A percentile compares a stretch with the other conserved stretches of the same genome.
phyloP scores from a whole-genome alignment of 2,329 filamentous ascomycete species.

The Thermomyces lanuginosus region DNA sequence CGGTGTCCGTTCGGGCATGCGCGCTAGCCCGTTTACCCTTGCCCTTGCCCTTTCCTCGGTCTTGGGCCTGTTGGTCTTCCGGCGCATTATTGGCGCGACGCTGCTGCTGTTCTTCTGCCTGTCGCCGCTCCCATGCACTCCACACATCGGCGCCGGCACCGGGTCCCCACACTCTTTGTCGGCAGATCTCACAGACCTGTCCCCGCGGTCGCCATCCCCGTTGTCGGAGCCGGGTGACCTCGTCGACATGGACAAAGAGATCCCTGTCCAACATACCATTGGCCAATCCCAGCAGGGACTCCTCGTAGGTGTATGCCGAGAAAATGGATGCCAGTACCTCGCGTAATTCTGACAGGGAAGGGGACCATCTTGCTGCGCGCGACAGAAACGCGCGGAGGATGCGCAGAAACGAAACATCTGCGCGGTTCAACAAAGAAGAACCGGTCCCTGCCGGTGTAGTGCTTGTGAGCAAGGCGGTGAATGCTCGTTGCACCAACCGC shows the following conservation, averaged over 20 bases:
- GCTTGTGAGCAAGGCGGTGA: slow-evolving; percentile 67
- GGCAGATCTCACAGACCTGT: slow-evolving; percentile 77
- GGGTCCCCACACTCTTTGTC: slow-evolving; percentile 71
- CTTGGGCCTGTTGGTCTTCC: slow-evolving; percentile 13
- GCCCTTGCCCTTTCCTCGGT: slow-evolving; percentile 12
- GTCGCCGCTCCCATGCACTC: slow-evolving; percentile 59
- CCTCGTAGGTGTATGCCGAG: slow-evolving; percentile 87
- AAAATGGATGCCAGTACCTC: slow-evolving; percentile 79
- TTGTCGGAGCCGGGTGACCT: slow-evolving; percentile 58
- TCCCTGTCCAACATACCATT: slow-evolving; percentile 78
- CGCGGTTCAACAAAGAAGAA: slow-evolving; percentile 16
- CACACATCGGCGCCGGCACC: slow-evolving; percentile 64
- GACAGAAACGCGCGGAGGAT: slow-evolving; percentile 79
- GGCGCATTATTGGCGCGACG: too few relatives aligned
- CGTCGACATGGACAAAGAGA: slow-evolving; percentile 65
- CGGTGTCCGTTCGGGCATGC: slow-evolving; percentile 2
- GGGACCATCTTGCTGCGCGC: slow-evolving; percentile 63
- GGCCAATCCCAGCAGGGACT: slow-evolving; percentile 69
- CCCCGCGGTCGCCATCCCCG: slow-evolving; percentile 78
- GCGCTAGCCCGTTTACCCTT: slow-evolving; percentile 25
- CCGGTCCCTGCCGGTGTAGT: slow-evolving; percentile 41
- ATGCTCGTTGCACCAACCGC: slow-evolving; percentile 71
- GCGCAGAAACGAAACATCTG: slow-evolving; percentile 65
- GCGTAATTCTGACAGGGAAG: slow-evolving; percentile 73
- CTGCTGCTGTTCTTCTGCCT: slow-evolving; percentile 17